Conservation (phyloP, 1,139 yeast species). For the Zygosaccharomyces sapae region DNA sequence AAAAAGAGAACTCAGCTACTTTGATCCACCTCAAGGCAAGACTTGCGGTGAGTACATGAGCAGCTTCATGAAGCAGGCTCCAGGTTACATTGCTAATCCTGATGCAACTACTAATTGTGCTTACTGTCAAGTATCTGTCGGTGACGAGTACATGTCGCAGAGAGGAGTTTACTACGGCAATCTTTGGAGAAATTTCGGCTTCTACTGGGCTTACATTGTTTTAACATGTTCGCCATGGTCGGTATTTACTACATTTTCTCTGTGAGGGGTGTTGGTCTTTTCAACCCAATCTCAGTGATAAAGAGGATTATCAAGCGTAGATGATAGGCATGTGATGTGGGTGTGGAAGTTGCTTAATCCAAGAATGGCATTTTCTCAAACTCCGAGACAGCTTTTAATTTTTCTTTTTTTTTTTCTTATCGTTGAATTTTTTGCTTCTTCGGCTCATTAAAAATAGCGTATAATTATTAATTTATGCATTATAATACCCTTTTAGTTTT, state of each 20-base stretch:
- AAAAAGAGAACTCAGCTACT: constrained; percentile 45
- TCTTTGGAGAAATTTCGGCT: constrained; percentile 60
- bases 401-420: neutral
- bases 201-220: constrained; percentile 45
- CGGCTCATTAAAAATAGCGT: neutral
- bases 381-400: neutral
- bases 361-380: neutral
- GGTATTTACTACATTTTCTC: constrained; percentile 37
- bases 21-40: constrained; percentile 52
- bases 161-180: constrained; percentile 43
- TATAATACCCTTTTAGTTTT: too few species aligned
- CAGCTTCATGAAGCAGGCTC: constrained; percentile 27
- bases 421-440: neutral
- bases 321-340: too few species aligned
- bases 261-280: constrained; percentile 25
- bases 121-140: constrained; percentile 39
- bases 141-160: constrained; percentile 41
- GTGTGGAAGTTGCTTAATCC: too few species aligned
- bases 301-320: constrained; percentile 12
- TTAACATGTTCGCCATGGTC: constrained; percentile 45
- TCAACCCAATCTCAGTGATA: constrained; percentile 14
- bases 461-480: too few species aligned
- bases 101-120: constrained; percentile 39
- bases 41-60: constrained; percentile 53
- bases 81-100: constrained; percentile 39